Conservation (phyloP, 805 yeast species). For the Spathaspora sp. region DNA sequence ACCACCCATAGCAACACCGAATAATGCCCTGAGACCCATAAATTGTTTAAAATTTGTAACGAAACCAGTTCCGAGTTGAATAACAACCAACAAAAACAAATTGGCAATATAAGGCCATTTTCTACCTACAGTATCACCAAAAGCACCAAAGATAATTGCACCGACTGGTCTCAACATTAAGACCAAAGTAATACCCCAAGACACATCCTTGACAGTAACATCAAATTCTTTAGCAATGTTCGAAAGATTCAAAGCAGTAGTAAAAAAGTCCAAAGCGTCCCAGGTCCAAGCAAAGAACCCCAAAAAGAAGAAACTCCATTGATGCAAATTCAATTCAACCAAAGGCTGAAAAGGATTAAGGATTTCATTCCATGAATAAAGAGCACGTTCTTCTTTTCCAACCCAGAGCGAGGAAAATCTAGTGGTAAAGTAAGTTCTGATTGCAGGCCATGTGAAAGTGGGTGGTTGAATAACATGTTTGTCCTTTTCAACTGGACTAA, state of each 20-base stretch:
- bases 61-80: constrained; percentile 68
- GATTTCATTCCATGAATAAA: constrained; percentile 34
- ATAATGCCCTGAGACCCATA: constrained; percentile 57
- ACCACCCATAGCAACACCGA: constrained; percentile 74
- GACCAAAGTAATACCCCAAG: constrained; percentile 74
- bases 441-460: constrained; percentile 5
- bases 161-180: constrained; percentile 72
- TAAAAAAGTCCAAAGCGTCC: constrained; percentile 72
- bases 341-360: constrained; percentile 45
- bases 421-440: constrained; percentile 33
- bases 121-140: constrained; percentile 63
- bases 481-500: constrained; percentile 18
- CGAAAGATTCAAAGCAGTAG: constrained; percentile 53
- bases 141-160: constrained; percentile 60
- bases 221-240: constrained; percentile 48
- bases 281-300: constrained; percentile 68
- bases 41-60: constrained; percentile 56
- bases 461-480: constrained; percentile 24
- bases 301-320: constrained; percentile 58
- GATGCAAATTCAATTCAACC: constrained; percentile 27
- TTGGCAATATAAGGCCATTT: constrained; percentile 61
- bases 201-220: constrained; percentile 44
- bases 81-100: constrained; percentile 41
- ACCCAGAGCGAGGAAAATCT: constrained; percentile 48
- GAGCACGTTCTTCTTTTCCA: constrained; percentile 39